Evolutionary conservation across 2,329 filamentous ascomycete species (phyloP), one percentile per base, ranked within the genome.

Genomic region (Thelonectria blattea): DNA sequence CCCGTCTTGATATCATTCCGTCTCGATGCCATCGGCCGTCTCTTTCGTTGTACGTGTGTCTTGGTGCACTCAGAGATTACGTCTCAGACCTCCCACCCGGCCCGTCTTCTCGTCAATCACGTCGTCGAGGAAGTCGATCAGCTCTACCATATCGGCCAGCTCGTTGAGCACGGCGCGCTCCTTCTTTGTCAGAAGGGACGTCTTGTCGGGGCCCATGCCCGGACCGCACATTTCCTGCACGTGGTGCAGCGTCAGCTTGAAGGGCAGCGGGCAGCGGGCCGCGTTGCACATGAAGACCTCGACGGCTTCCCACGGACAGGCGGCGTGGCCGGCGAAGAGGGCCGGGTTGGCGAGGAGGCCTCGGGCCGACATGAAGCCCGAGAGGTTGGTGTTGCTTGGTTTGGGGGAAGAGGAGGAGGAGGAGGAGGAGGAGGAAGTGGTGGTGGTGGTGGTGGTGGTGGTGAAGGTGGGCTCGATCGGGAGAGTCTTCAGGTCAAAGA

Each of bases 321-420:
- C 74, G 5, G 81, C 74, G 67, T 82, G 70, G 47, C 85, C 82
- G 0, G 85, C 81, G 73, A 88, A 91, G 51, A 91, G 75, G 3
- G 87, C 85, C 2, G 89, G 89, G 73, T 91, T 91, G 66, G 86
- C 79, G 43, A 91, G 81, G 3, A 91, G 78, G 9, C 87, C 88
- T 49, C 89, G 82, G 8, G 89, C 89, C 18, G 88, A 86, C 89
- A 91, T 91, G 56, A 91, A 83, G 37, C 89, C 87, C 1, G 83
- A 75, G 8, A 88, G 79, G 34, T 82, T 78, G 5, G 81, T 84
- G 80, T 76, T 77, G 67, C 73, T 76, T 17, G 76, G 54, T 20
- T 60, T 42, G 9, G 54, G 48, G 34, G 54, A 56, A 47, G 70
- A 54, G 47, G 72, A 71, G 24, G 75, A 67, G 7, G 72, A 72